phyloP scores from a whole-genome alignment of 305 asterid genomes.

The Plantago rigida region DNA sequence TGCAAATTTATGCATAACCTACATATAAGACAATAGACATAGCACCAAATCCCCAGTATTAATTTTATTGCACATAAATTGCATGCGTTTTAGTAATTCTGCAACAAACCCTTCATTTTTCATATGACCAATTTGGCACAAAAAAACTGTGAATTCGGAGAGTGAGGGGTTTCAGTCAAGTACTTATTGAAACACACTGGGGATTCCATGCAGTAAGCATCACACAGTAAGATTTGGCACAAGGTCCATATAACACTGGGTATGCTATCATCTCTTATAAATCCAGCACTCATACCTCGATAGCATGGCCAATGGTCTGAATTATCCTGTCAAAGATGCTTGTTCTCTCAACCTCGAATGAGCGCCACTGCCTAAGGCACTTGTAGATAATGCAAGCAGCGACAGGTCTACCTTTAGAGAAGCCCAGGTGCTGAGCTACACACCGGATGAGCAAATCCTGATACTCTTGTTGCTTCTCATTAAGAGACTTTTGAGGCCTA shows the following conservation, averaged over 20 bases:
- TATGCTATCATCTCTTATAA: neutral
- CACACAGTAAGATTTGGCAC: neutral
- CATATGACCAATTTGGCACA: neutral
- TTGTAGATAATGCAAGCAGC: constrained; percentile 98
- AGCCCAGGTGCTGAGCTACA: constrained; percentile 92
- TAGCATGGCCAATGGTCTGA: constrained; percentile 90
- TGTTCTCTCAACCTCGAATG: constrained; percentile 92
- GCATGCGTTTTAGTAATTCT: too few species aligned
- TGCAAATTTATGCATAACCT: too few species aligned
- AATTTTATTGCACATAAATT: too few species aligned
- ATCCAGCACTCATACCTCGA: constrained; percentile 54
- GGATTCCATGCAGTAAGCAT: neutral
- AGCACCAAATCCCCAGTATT: too few species aligned
- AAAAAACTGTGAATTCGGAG: neutral
- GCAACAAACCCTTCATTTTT: too few species aligned
- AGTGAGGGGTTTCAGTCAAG: neutral
- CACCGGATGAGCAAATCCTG: constrained; percentile 96
- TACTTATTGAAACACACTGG: neutral
- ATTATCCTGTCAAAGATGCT: constrained; percentile 92
- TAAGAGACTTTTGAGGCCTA: constrained; percentile 91
- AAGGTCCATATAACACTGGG: neutral
- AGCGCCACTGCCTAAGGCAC: constrained; percentile 96
- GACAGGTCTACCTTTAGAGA: constrained; percentile 82
- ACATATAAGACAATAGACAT: too few species aligned
- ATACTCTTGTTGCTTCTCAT: constrained; percentile 97